Evolutionary conservation across 2,329 filamentous ascomycete species (phyloP).

Genomic region (Phaeosphaeriaceae sp.): DNA sequence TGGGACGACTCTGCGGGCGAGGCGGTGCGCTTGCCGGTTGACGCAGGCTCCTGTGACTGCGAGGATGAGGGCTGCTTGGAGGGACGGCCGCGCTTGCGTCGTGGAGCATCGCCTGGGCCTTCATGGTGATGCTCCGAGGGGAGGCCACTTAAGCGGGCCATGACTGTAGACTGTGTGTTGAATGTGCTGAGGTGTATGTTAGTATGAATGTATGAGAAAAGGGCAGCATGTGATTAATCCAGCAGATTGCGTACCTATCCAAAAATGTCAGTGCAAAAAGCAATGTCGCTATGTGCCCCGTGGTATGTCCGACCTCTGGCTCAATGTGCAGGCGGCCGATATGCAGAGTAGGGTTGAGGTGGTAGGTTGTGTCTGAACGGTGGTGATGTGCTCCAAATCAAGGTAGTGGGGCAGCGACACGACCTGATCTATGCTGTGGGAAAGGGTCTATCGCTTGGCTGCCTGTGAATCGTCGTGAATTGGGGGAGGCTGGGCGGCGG

Average conservation of each 20-base stretch:
- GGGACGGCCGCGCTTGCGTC: slow-evolving; percentile 39
- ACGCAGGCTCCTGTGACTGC: slow-evolving; percentile 26
- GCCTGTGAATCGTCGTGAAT: slow-evolving; percentile 6
- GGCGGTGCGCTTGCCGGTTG: slow-evolving; percentile 35
- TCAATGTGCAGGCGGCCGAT: background rate
- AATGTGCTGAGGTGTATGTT: slow-evolving; percentile 2
- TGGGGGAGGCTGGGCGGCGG: slow-evolving; percentile 20
- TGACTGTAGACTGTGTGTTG: slow-evolving; percentile 17
- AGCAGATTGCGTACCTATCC: slow-evolving; percentile 3
- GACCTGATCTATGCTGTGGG: background rate
- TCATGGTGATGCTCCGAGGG: slow-evolving; percentile 46
- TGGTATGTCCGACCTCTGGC: slow-evolving; percentile 3
- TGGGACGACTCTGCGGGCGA: slow-evolving; percentile 37
- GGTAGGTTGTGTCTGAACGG: background rate
- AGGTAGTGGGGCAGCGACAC: background rate
- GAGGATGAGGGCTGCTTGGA: slow-evolving; percentile 31
- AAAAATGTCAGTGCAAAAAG: slow-evolving; percentile 6
- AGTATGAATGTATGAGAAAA: background rate
- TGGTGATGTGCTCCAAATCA: background rate
- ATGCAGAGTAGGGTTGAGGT: background rate
- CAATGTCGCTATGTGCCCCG: slow-evolving; percentile 6
- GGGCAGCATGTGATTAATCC: background rate
- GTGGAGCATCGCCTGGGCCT: slow-evolving; percentile 42
- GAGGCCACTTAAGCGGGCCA: slow-evolving; percentile 45
- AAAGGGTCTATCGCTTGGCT: background rate